These are phyloP conservation scores for Tanacetum coccineum DNA, from an alignment of 129 eudicot species.

Conservation along the genomic window DNA sequence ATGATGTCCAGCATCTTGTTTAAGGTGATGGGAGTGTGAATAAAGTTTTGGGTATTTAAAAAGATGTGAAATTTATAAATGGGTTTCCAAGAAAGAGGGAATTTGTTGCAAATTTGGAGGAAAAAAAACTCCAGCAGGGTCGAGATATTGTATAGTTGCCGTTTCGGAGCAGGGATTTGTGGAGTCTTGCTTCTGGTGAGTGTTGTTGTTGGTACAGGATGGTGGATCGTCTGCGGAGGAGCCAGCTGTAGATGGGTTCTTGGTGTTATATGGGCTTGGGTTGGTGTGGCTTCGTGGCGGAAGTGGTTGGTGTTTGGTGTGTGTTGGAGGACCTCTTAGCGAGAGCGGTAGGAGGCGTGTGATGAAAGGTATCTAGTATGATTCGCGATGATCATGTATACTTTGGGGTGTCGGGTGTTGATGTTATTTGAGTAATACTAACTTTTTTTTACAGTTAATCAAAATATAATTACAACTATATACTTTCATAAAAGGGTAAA, in stretches of 20 bases:
- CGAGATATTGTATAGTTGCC: conserved; percentile 49
- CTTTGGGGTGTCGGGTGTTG: no score
- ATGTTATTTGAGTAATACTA: no score
- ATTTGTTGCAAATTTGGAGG: conserved; percentile 82
- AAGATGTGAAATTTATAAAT: conserved; percentile 58
- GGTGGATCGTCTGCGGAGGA: conserved; percentile 67
- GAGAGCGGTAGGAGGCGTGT: no score
- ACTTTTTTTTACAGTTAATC: no score
- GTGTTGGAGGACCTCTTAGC: no score
- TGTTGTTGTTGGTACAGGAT: conserved; percentile 78
- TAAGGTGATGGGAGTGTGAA: conserved; percentile 60
- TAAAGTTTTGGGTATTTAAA: conserved; percentile 20
- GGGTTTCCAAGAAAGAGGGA: conserved; percentile 82
- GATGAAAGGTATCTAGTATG: no score
- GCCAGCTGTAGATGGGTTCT: no score
- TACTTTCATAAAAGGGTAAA: no score
- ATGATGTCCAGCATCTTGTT: conserved; percentile 73
- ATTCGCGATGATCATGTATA: no score
- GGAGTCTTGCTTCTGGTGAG: conserved; percentile 55
- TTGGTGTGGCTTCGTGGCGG: background rate
- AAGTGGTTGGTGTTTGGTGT: background rate
- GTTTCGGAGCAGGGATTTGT: conserved; percentile 37
- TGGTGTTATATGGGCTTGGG: conserved; percentile 28
- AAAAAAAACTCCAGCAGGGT: conserved; percentile 90
- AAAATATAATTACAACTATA: no score